Conservation (phyloP, 805 yeast species). For the Ogataea populi-albae region DNA sequence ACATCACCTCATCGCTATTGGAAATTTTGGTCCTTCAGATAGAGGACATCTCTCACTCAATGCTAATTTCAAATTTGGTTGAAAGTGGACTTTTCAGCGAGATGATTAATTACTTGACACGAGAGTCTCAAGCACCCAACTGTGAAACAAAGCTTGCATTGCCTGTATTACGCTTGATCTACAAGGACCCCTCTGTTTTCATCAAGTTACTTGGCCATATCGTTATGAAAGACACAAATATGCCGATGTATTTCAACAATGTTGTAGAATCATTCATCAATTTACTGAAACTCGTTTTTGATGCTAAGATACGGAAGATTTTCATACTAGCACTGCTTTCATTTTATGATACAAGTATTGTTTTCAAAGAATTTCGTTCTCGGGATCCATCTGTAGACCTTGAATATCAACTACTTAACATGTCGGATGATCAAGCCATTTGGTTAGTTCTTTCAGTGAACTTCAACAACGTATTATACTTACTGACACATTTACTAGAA, state of each 20-base stretch:
- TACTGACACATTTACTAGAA: constrained; percentile 51
- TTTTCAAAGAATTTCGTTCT: constrained; percentile 12
- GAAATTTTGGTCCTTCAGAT: constrained; percentile 46
- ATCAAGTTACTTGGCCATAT: constrained; percentile 33
- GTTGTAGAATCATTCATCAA: constrained; percentile 25
- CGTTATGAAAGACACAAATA: constrained; percentile 25
- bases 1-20: constrained; percentile 49
- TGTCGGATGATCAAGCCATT: constrained; percentile 20
- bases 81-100: constrained; percentile 45
- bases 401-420: constrained; percentile 27
- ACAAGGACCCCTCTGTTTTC: constrained; percentile 34
- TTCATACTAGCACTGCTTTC: constrained; percentile 29
- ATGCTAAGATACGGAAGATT: constrained; percentile 69
- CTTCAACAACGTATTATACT: constrained; percentile 28
- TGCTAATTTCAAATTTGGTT: constrained; percentile 29
- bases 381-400: constrained; percentile 19
- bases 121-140: constrained; percentile 43
- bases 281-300: constrained; percentile 53
- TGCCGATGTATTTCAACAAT: constrained; percentile 16
- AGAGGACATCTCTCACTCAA: constrained; percentile 18
- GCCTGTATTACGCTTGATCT: constrained; percentile 40
- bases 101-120: constrained; percentile 39
- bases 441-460: constrained; percentile 21
- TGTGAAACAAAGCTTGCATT: constrained; percentile 38
- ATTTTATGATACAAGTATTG: constrained; percentile 22